Percentiles rank a stretch among this genome's conserved stretches.
Conservation (phyloP, 306 rosid genomes). For the Hippophae tibetana region DNA sequence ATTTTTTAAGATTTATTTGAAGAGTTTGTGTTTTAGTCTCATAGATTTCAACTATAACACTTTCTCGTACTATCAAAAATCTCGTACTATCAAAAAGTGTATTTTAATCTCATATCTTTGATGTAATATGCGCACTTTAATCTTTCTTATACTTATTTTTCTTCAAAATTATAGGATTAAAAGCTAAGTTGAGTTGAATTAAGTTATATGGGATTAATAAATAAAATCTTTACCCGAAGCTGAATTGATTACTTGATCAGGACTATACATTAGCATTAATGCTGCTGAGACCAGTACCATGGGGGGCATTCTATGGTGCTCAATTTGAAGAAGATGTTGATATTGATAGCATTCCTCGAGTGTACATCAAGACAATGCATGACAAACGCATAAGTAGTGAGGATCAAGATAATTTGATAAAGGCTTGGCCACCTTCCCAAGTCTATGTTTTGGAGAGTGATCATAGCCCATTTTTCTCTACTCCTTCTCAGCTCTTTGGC, state of each 20-base stretch:
- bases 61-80: too few relatives aligned
- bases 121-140: too few relatives aligned
- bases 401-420: constrained; percentile 28
- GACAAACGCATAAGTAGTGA: constrained; percentile 11
- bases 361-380: constrained; percentile 27
- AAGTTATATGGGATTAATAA: too few relatives aligned
- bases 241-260: neutral
- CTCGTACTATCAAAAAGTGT: too few relatives aligned
- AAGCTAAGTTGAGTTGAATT: too few relatives aligned
- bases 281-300: constrained; percentile 25
- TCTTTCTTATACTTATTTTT: too few relatives aligned
- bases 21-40: too few relatives aligned
- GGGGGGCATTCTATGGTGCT: constrained; percentile 4
- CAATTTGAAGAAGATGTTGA: neutral
- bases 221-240: neutral
- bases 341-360: constrained; percentile 9
- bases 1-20: too few relatives aligned
- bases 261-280: constrained; percentile 24
- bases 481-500: constrained; percentile 9
- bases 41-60: too few relatives aligned
- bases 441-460: constrained; percentile 19
- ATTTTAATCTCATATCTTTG: too few relatives aligned
- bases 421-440: constrained; percentile 26
- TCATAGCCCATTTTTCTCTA: constrained; percentile 27
- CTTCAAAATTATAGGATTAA: too few relatives aligned